Conservation (phyloP, 2,329 filamentous ascomycete species). For the Elsinoe batatas region DNA sequence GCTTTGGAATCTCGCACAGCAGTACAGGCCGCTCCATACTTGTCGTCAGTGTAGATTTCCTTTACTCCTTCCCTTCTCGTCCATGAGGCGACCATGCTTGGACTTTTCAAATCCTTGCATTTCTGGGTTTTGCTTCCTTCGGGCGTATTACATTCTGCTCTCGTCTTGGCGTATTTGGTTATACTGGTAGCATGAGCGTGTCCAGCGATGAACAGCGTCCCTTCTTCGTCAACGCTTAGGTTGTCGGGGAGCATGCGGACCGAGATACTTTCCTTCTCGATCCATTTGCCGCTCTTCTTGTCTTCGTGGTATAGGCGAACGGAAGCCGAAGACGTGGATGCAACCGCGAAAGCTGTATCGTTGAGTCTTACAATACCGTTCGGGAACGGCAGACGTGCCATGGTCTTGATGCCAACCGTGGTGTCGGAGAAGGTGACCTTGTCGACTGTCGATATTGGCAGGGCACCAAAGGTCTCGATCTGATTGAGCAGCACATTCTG, state of each 20-base stretch:
- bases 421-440: slow-evolving; percentile 21
- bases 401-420: slow-evolving; percentile 14
- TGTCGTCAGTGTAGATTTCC: slow-evolving; percentile 30
- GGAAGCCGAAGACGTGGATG: slow-evolving; percentile 27
- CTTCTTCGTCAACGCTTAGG: slow-evolving; percentile 28
- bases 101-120: slow-evolving; percentile 20
- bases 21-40: slow-evolving; percentile 29
- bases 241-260: slow-evolving; percentile 32
- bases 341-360: slow-evolving; percentile 29
- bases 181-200: slow-evolving; percentile 31
- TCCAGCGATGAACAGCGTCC: slow-evolving; percentile 33
- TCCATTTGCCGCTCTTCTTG: slow-evolving; percentile 14
- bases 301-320: slow-evolving; percentile 29
- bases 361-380: slow-evolving; percentile 34
- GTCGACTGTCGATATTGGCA: slow-evolving; percentile 30
- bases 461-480: slow-evolving; percentile 31
- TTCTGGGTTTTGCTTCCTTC: slow-evolving; percentile 16
- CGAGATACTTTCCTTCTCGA: slow-evolving; percentile 16
- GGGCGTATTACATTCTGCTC: slow-evolving; percentile 18
- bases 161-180: slow-evolving; percentile 19
- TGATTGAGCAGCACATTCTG: slow-evolving; percentile 23
- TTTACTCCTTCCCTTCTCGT: slow-evolving; percentile 25
- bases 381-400: slow-evolving; percentile 31
- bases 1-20: slow-evolving; percentile 30
- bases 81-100: slow-evolving; percentile 34